Conservation (phyloP, 345 rosid genomes). For the Brassica nigra region DNA sequence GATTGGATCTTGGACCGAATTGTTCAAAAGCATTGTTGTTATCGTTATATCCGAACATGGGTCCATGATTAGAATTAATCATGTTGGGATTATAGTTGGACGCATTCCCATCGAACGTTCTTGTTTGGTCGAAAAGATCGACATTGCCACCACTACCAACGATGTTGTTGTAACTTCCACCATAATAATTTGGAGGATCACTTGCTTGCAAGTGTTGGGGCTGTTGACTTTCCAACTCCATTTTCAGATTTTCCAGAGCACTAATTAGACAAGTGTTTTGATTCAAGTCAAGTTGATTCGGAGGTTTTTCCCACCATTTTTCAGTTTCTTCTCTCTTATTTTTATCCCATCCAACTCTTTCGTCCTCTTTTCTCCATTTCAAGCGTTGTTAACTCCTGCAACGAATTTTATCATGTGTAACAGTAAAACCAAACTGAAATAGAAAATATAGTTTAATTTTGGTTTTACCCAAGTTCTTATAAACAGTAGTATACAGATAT, state of each 20-base stretch:
- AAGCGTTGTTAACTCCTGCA: conserved; percentile 22
- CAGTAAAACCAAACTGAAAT: neutral
- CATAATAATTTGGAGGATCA: neutral
- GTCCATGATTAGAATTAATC: neutral
- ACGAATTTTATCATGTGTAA: neutral
- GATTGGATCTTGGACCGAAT: neutral
- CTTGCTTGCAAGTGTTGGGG: neutral
- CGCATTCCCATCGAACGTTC: neutral
- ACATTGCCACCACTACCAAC: neutral
- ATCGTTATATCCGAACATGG: neutral
- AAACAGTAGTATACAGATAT: neutral
- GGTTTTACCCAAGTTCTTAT: neutral
- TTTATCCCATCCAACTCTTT: conserved; percentile 38
- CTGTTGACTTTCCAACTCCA: conserved; percentile 35
- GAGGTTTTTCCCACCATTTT: conserved; percentile 60
- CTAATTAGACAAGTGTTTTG: conserved; percentile 44
- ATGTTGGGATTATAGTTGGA: neutral
- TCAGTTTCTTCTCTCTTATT: conserved; percentile 20
- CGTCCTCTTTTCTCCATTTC: conserved; percentile 47
- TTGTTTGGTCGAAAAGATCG: conserved; percentile 6
- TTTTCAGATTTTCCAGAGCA: conserved; percentile 43
- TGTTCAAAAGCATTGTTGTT: neutral
- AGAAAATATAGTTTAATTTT: neutral
- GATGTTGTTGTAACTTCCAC: neutral
- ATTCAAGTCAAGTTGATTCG: conserved; percentile 32